Evolutionary conservation across 176 grass and related monocot species (phyloP), one percentile per base, ranked within the genome.

Genomic region (Rhipidocladum racemiflorum): DNA sequence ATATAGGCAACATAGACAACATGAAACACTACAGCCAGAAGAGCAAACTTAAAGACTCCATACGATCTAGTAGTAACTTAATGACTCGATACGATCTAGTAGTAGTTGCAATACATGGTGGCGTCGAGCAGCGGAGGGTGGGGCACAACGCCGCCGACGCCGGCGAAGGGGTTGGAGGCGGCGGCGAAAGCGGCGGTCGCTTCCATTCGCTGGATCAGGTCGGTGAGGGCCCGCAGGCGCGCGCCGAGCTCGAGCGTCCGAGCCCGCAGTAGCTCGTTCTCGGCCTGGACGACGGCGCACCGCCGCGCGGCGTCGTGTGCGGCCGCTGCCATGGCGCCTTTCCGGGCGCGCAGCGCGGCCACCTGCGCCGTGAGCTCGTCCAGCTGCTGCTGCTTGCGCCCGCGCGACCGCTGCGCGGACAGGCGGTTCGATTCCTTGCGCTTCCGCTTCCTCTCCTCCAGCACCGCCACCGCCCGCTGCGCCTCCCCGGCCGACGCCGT

Each of bases 371-470:
- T 60, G 44, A 93, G 87, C 9, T 91, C 87, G 64, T 79, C 84
- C 32, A 88, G 74, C 68, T 97, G 86, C 65, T 64, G 76, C 85
- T 88, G 82, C 78, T 88, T 90, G 72, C 94, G 89, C 36, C 65
- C 78, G 38, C 94, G 89, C 15, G 94, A 97, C 25, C 94, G 89
- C 64, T 86, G 87, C 62, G 94, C 94, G 0, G 94, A 97, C 5
- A 91, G 84, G 36, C 91, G 74, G 94, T 97, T 97, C 59, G 89
- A 97, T 82, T 89, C 87, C 91, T 89, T 97, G 48, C 91, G 82
- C 85, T 81, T 93, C 51, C 84, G 87, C 77, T 87, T 89, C 85
- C 87, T 85, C 87, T 89, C 88, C 23, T 83, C 87, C 62, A 72
- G 75, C 74, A 75, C 72, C 67, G 51, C 53, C 49, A 20, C 74